Percentiles rank a stretch among this genome's conserved stretches.
These are phyloP conservation scores for Beta lomatogona DNA, from an alignment of 179 eudicot genomes.

Conservation along the genomic window DNA sequence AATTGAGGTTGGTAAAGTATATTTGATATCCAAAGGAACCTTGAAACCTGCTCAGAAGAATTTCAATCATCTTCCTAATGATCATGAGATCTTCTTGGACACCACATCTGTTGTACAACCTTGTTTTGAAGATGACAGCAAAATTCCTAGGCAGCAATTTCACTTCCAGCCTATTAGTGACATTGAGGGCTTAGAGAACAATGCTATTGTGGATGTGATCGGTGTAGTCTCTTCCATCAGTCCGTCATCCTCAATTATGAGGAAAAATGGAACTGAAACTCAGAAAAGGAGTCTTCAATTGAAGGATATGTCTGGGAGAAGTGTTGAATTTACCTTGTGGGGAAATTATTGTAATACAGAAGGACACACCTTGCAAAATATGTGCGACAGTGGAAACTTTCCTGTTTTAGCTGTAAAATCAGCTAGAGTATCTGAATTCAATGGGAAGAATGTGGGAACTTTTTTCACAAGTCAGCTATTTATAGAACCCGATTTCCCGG, in stretches of 20 bases:
- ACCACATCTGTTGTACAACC: slow-evolving; percentile 62
- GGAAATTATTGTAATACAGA: slow-evolving; percentile 78
- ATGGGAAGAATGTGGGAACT: slow-evolving; percentile 81
- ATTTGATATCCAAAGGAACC: slow-evolving; percentile 73
- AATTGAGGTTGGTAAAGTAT: slow-evolving; percentile 75
- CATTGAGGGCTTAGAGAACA: slow-evolving; percentile 59
- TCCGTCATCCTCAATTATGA: slow-evolving; percentile 65
- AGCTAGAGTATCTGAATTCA: slow-evolving; percentile 70
- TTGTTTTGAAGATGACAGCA: slow-evolving; percentile 66
- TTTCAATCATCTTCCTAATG: slow-evolving; percentile 77
- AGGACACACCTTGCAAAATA: slow-evolving; percentile 66
- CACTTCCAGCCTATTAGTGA: slow-evolving; percentile 73
- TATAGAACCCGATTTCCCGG: slow-evolving; percentile 87
- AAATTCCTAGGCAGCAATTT: slow-evolving; percentile 74
- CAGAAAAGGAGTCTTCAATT: slow-evolving; percentile 72
- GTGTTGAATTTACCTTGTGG: slow-evolving; percentile 88
- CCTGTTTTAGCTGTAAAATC: slow-evolving; percentile 87
- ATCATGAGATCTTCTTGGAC: slow-evolving; percentile 73
- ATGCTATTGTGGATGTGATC: slow-evolving; percentile 62
- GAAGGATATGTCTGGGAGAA: slow-evolving; percentile 82
- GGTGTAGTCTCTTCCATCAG: slow-evolving; percentile 70
- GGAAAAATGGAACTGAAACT: slow-evolving; percentile 83
- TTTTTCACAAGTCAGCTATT: slow-evolving; percentile 59
- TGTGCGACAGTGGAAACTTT: slow-evolving; percentile 72
- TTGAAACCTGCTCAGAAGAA: slow-evolving; percentile 80